Percentiles rank a stretch among this genome's conserved stretches.
phyloP scores from a whole-genome alignment of 192 early-diverging fungal genomes.

The Coemansia sp. region DNA sequence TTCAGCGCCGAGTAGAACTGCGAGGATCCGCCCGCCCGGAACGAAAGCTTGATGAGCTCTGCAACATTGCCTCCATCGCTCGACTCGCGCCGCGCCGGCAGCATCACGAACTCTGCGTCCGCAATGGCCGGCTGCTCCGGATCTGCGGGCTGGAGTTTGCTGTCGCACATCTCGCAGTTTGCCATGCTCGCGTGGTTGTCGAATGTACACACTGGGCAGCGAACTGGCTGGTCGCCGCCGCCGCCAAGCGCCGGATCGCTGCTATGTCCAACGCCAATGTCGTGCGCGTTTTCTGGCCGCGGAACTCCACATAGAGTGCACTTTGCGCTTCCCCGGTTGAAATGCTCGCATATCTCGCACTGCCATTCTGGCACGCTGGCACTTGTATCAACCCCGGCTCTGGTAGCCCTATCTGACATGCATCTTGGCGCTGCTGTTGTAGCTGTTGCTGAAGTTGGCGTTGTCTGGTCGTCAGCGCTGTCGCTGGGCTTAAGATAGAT shows the following conservation, averaged over 20 bases:
- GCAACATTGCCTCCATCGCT: slow-evolving; percentile 10
- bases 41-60: slow-evolving; percentile 67
- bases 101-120: background rate
- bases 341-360: slow-evolving; percentile 46
- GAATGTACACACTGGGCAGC: slow-evolving; percentile 84
- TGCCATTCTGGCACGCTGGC: slow-evolving; percentile 18
- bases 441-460: slow-evolving; percentile 1
- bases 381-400: background rate
- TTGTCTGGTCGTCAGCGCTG: background rate
- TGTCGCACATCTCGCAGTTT: slow-evolving; percentile 83
- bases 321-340: slow-evolving; percentile 35
- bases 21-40: slow-evolving; percentile 68
- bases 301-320: slow-evolving; percentile 46
- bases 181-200: slow-evolving; percentile 79
- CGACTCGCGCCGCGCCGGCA: background rate
- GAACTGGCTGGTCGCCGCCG: slow-evolving; percentile 9
- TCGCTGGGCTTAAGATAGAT: slow-evolving; percentile 9
- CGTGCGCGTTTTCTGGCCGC: slow-evolving; percentile 12
- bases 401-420: background rate
- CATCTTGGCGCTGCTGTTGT: background rate
- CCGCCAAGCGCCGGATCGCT: background rate
- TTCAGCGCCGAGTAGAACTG: slow-evolving; percentile 66
- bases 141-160: slow-evolving; percentile 50
- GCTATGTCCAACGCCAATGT: background rate
- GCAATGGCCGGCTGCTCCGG: background rate